Evolutionary conservation across 73 alveolate species (phyloP), one percentile per base, ranked within the genome.

Genomic region (Symbiodinium pilosum): DNA sequence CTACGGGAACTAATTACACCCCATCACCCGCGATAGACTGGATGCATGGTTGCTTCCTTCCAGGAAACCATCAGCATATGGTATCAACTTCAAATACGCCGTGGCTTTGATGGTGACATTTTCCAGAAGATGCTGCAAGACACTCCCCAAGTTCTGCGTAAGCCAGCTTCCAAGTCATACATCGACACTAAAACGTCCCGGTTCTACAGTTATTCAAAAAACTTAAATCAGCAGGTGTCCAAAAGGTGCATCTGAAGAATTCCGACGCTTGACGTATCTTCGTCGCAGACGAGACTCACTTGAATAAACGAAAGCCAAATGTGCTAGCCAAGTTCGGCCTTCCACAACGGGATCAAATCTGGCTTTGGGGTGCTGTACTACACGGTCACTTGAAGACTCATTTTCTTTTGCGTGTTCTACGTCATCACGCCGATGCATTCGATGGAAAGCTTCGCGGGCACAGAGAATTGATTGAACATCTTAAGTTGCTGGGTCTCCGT

Each of bases 361-460:
- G 94, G 94, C 59, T 87, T 20, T 87, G 94, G 86, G 86, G 94
- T 14, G 94, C 94, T 38, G 64, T 52, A 8, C 18, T 87, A 3
- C 94, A 77, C 30, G 42, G 73, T 47, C 71, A 54, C 71, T 26
- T 21, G 59, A 51, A 77, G 24, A 81, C 59, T 2, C 94, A 81
- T 28, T 56, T 87, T 32, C 14, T 87, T 14, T 87, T 87, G 64
- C 54, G 85, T 3, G 84, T 87, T 40, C 64, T 87, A 42, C 36
- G 39, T 6, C 94, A 87, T n/a, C 85, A 77, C 6, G 85, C 0
- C 20, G 94, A 87, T 34, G 94, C 85, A 38, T 20, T 7, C 32
- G 84, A 87, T 11, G 94, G 94, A 5, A 69, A 52, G 9, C 94
- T 84, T 54, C 59, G 94, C 20, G 94, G 94, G 1, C 41, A 9